Conservation (phyloP, 2,329 filamentous ascomycete species). For the Fusarium nygamai region DNA sequence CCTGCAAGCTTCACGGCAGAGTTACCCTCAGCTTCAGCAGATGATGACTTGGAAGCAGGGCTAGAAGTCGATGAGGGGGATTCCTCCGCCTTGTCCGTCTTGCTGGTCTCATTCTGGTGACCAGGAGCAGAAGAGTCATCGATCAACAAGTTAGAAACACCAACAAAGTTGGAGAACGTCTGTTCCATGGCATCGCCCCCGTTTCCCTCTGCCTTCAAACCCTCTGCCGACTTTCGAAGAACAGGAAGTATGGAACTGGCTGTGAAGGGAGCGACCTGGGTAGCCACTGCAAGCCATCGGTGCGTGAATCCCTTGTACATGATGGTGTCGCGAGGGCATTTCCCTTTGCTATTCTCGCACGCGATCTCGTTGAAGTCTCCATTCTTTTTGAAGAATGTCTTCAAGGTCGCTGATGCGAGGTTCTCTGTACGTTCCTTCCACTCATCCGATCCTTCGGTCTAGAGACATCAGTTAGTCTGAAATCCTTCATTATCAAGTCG, state of each 20-base stretch:
- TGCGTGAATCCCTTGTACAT: slow-evolving; percentile 77
- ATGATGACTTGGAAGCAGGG: neutral
- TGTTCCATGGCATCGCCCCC: slow-evolving; percentile 4
- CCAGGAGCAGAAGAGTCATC: neutral
- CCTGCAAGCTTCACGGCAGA: neutral
- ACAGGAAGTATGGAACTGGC: slow-evolving; percentile 65
- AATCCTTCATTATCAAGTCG: neutral
- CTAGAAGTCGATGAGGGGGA: neutral
- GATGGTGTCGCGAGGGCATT: slow-evolving; percentile 75
- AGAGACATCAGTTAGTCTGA: neutral
- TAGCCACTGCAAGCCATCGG: slow-evolving; percentile 70
- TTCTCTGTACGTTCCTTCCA: slow-evolving; percentile 68
- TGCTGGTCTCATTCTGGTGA: neutral
- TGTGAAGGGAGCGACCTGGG: slow-evolving; percentile 70
- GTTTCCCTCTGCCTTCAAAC: neutral
- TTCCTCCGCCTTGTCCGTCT: neutral
- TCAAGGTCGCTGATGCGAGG: slow-evolving; percentile 59
- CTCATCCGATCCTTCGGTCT: slow-evolving; percentile 27
- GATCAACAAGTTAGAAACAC: slow-evolving; percentile 16
- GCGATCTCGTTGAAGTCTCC: slow-evolving; percentile 71
- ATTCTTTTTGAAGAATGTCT: slow-evolving; percentile 59
- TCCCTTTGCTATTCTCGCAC: slow-evolving; percentile 64
- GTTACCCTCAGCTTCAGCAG: neutral
- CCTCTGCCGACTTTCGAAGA: slow-evolving; percentile 57
- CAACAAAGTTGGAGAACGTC: neutral